phyloP scores from a whole-genome alignment of 352 stramenopile species.

The Blastocystis sp. region DNA sequence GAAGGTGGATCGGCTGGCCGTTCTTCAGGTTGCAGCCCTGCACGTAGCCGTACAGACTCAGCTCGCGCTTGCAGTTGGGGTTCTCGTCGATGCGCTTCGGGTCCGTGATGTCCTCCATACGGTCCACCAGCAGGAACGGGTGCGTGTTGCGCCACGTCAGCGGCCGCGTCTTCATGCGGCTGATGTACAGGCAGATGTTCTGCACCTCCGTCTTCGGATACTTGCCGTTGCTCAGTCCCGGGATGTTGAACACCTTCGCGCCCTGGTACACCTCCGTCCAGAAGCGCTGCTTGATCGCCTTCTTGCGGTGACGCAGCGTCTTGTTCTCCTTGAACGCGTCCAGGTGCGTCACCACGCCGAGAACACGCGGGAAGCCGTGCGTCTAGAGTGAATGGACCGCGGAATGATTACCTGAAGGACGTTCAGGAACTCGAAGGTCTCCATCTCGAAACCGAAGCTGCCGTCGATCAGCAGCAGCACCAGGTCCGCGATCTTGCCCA shows the following conservation, averaged over 20 bases:
- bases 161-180: conserved; percentile 93
- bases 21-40: conserved; percentile 95
- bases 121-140: conserved; percentile 95
- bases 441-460: conserved; percentile 99
- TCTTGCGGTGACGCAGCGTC: conserved; percentile 94
- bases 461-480: conserved; percentile 96
- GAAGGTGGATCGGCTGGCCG: conserved; percentile 86
- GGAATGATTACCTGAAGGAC: conserved; percentile 84
- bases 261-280: conserved; percentile 94
- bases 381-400: conserved; percentile 18
- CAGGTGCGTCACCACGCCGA: conserved; percentile 97
- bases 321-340: conserved; percentile 97
- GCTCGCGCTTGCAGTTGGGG: conserved; percentile 83
- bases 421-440: conserved; percentile 99
- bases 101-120: conserved; percentile 92
- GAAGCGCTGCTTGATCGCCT: conserved; percentile 95
- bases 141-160: conserved; percentile 98
- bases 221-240: conserved; percentile 93
- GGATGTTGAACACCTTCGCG: conserved; percentile 92
- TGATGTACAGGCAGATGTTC: conserved; percentile 94
- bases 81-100: conserved; percentile 88
- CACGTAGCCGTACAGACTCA: conserved; percentile 96
- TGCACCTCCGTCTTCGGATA: conserved; percentile 98
- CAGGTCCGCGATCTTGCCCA: conserved; percentile 87
- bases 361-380: conserved; percentile 87